These are phyloP conservation scores for Talaromyces islandicus DNA, from an alignment of 2,329 filamentous ascomycete species.

Conservation along the genomic window DNA sequence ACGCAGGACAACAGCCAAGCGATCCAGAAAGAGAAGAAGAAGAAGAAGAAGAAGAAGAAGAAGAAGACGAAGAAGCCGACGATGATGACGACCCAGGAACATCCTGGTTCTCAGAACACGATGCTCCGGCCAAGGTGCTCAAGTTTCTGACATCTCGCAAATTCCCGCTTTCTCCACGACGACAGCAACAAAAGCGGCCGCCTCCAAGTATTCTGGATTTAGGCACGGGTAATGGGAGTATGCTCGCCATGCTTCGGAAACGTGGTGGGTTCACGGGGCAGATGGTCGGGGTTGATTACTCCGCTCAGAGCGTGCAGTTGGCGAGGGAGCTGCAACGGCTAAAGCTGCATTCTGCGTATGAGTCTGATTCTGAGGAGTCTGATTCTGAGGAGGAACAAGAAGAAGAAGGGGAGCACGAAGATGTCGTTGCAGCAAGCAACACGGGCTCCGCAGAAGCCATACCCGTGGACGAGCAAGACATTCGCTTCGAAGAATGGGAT, in stretches of 20 bases:
- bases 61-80: slow-evolving; percentile 65
- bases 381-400: slow-evolving; percentile 18
- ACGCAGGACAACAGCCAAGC: slow-evolving; percentile 25
- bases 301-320: slow-evolving; percentile 64
- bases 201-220: slow-evolving; percentile 66
- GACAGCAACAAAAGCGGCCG: slow-evolving; percentile 1
- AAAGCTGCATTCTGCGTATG: slow-evolving; percentile 30
- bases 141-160: slow-evolving; percentile 54
- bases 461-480: slow-evolving; percentile 6
- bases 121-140: slow-evolving; percentile 76
- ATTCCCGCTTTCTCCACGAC: slow-evolving; percentile 38
- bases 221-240: slow-evolving; percentile 87
- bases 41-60: slow-evolving; percentile 65
- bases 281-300: slow-evolving; percentile 88
- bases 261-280: slow-evolving; percentile 58
- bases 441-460: slow-evolving; percentile 7
- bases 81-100: slow-evolving; percentile 72
- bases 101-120: slow-evolving; percentile 93
- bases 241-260: slow-evolving; percentile 74
- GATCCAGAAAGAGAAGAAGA: slow-evolving; percentile 64
- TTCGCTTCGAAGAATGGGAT: slow-evolving; percentile 59
- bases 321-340: slow-evolving; percentile 56
- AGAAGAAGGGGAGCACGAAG: slow-evolving; percentile 19
- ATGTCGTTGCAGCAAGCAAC: slow-evolving; percentile 14
- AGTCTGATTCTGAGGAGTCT: slow-evolving; percentile 11